Evolutionary conservation across 768 basidiomycete genomes (phyloP).

Genomic region (Dentipellis sp.): DNA sequence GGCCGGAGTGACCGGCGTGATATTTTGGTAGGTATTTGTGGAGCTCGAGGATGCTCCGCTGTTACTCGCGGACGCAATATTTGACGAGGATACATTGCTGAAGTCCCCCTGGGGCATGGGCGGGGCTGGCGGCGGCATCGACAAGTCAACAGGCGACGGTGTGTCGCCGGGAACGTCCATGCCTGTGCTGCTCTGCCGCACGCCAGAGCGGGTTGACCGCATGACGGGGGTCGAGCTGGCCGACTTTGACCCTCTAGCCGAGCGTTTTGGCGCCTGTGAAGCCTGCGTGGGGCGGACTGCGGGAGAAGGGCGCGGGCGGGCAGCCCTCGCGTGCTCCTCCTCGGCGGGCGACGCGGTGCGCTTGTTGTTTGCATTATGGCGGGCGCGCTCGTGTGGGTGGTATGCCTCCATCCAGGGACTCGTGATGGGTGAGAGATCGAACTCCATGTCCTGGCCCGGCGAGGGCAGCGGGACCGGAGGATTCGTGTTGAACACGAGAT

Average conservation of each 20-base stretch:
- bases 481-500: conserved; percentile 55
- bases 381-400: conserved; percentile 6
- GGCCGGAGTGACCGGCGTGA: conserved; percentile 82
- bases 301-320: conserved; percentile 11
- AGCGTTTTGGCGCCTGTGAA: conserved; percentile 3
- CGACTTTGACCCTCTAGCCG: conserved; percentile 10
- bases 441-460: conserved; percentile 43
- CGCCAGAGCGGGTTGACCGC: conserved; percentile 30
- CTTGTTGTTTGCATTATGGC: conserved; percentile 5
- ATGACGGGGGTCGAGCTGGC: conserved; percentile 13
- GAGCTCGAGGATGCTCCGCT: conserved; percentile 3
- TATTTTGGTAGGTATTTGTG: conserved; percentile 21
- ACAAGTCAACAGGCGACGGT: conserved; percentile 81
- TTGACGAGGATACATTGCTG: conserved; percentile 1
- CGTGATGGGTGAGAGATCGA: conserved; percentile 71
- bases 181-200: conserved; percentile 29
- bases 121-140: conserved; percentile 81
- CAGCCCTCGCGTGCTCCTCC: conserved; percentile 8
- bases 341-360: conserved; percentile 11
- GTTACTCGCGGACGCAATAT: conserved; percentile 1
- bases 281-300: conserved; percentile 4
- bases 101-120: conserved; percentile 20
- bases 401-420: conserved; percentile 72
- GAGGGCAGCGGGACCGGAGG: conserved; percentile 31
- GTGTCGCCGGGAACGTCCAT: conserved; percentile 36